Evolutionary conservation across 108 stramenopile species (phyloP).

Genomic region (Chaetoceros tenuissimus): DNA sequence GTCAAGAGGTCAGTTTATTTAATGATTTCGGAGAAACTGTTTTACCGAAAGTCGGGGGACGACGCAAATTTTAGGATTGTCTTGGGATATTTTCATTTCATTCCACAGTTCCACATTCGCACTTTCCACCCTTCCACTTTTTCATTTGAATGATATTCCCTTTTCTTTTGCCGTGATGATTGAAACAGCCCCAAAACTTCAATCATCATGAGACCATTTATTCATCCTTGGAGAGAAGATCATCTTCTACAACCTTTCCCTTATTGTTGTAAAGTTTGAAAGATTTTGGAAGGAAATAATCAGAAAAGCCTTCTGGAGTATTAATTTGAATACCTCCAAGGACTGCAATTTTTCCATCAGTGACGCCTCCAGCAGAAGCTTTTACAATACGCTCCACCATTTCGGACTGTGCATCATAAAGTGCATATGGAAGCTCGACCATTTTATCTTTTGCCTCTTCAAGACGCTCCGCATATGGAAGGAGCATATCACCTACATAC

Average conservation of each 20-base stretch:
- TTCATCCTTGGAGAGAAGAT: slow-evolving; percentile 11
- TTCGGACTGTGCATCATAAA: slow-evolving; percentile 35
- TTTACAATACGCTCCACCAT: slow-evolving; percentile 43
- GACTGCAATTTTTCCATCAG: no score
- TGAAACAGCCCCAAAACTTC: no score
- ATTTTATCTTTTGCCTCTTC: slow-evolving; percentile 26
- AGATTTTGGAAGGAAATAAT: slow-evolving; percentile 49
- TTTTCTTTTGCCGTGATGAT: no score
- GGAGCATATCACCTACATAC: slow-evolving; percentile 33
- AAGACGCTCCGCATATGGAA: slow-evolving; percentile 39
- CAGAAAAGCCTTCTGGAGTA: slow-evolving; percentile 28
- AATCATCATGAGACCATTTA: no score
- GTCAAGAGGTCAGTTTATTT: no score
- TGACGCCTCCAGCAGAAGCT: slow-evolving; percentile 9
- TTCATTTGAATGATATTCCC: no score
- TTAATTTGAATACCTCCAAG: slow-evolving; percentile 57
- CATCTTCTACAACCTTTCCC: background rate
- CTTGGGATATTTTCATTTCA: no score
- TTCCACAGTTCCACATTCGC: no score
- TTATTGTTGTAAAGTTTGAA: slow-evolving; percentile 35
- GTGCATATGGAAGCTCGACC: slow-evolving; percentile 48
- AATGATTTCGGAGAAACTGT: no score
- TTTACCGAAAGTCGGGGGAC: no score
- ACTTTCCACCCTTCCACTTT: no score
- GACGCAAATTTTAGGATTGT: no score